phyloP scores from a whole-genome alignment of 2,329 filamentous ascomycete genomes.

The Diaporthe nobilis region DNA sequence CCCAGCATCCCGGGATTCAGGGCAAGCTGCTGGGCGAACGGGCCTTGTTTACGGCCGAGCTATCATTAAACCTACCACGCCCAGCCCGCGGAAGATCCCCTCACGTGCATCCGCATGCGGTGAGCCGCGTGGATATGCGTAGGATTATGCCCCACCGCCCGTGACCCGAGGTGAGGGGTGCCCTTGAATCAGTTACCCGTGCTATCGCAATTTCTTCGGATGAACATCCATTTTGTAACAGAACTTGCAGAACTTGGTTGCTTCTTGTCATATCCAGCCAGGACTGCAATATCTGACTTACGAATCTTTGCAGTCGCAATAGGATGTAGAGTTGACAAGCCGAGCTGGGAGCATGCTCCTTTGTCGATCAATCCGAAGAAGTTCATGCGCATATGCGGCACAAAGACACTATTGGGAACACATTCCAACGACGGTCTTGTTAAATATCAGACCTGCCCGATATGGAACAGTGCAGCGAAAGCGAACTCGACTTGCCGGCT shows the following conservation, averaged over 20 bases:
- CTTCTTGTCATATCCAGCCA: not conserved
- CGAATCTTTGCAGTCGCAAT: too few relatives aligned
- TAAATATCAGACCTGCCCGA: not conserved
- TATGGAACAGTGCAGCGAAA: not conserved
- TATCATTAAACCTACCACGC: conserved; percentile 3
- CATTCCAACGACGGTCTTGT: not conserved
- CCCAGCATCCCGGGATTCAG: not conserved
- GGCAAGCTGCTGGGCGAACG: not conserved
- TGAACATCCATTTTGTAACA: conserved; percentile 3
- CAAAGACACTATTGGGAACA: not conserved
- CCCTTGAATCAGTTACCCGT: conserved; percentile 3
- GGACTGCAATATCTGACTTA: too few relatives aligned
- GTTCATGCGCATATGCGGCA: conserved; percentile 4
- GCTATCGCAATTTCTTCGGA: conserved; percentile 5
- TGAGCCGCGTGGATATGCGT: conserved; percentile 4
- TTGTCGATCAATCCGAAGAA: not conserved
- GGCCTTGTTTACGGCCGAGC: conserved; percentile 9
- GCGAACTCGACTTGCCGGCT: not conserved
- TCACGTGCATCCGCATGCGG: not conserved
- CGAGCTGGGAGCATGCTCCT: not conserved
- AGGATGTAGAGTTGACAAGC: not conserved
- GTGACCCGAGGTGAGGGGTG: conserved; percentile 20
- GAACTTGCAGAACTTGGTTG: not conserved
- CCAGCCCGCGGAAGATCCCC: conserved; percentile 5
- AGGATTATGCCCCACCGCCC: conserved; percentile 17